These are phyloP conservation scores for Lactarius hatsudake DNA, from an alignment of 768 basidiomycete species.

Conservation along the genomic window DNA sequence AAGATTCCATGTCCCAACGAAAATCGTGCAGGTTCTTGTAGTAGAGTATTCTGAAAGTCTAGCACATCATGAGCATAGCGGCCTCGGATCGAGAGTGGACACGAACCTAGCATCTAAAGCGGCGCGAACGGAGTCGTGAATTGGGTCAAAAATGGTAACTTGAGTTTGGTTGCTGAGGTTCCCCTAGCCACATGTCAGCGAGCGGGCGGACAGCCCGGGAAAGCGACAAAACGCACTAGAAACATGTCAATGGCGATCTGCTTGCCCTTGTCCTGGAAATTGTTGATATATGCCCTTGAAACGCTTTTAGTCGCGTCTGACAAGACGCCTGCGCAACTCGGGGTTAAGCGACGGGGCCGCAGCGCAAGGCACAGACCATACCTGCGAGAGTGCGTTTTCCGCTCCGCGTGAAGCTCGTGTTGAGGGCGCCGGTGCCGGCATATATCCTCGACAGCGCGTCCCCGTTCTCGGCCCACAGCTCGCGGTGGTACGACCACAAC, in stretches of 20 bases:
- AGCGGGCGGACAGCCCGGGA: neutral
- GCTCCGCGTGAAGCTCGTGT: slow-evolving; percentile 92
- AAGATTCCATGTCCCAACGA: slow-evolving; percentile 94
- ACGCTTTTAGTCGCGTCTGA: slow-evolving; percentile 97
- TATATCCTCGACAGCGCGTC: slow-evolving; percentile 92
- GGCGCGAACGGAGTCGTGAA: slow-evolving; percentile 81
- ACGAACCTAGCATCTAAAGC: slow-evolving; percentile 68
- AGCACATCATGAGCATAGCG: slow-evolving; percentile 7
- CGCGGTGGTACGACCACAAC: slow-evolving; percentile 86
- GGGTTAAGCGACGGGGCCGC: neutral
- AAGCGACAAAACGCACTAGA: slow-evolving; percentile 52
- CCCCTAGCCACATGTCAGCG: slow-evolving; percentile 54
- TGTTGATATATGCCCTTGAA: slow-evolving; percentile 94
- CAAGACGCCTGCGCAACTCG: slow-evolving; percentile 58
- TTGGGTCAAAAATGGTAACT: slow-evolving; percentile 90
- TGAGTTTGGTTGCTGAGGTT: slow-evolving; percentile 85
- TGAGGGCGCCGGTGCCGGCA: slow-evolving; percentile 89
- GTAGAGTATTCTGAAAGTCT: slow-evolving; percentile 86
- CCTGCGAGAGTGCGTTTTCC: slow-evolving; percentile 93
- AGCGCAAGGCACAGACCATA: slow-evolving; percentile 31
- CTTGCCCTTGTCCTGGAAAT: slow-evolving; percentile 94
- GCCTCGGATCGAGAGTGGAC: neutral
- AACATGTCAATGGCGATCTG: slow-evolving; percentile 95
- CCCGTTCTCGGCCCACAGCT: slow-evolving; percentile 97
- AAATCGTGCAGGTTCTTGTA: slow-evolving; percentile 66